These are phyloP conservation scores for Oleoguttula mirabilis DNA, from an alignment of 495 filamentous ascomycete genomes.

Conservation along the genomic window DNA sequence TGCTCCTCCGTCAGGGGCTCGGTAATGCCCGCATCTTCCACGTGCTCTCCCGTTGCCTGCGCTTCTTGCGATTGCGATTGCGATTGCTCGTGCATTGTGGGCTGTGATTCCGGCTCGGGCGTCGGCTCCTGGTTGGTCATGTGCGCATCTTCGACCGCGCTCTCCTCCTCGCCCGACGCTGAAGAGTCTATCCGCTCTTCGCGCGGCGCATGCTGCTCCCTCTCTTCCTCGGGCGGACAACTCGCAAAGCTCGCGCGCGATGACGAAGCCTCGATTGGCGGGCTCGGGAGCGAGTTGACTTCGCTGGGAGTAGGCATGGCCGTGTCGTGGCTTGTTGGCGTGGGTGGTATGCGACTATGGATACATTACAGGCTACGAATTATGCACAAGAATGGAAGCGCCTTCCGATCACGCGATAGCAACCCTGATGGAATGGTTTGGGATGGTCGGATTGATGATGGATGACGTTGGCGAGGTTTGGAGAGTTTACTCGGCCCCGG, in stretches of 20 bases:
- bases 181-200: not conserved
- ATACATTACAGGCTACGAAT: not conserved
- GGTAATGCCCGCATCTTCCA: slow-evolving; percentile 22
- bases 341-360: not conserved
- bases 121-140: slow-evolving; percentile 5
- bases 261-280: slow-evolving; percentile 34
- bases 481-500: too few relatives aligned
- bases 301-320: slow-evolving; percentile 49
- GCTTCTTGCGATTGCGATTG: slow-evolving; percentile 6
- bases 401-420: too few relatives aligned
- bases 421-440: too few relatives aligned
- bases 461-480: too few relatives aligned
- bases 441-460: too few relatives aligned
- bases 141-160: slow-evolving; percentile 4
- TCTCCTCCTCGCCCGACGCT: not conserved
- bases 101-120: slow-evolving; percentile 5
- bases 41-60: slow-evolving; percentile 12
- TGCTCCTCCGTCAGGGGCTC: slow-evolving; percentile 22
- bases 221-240: slow-evolving; percentile 44
- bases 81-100: not conserved
- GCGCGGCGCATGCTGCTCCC: slow-evolving; percentile 14
- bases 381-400: too few relatives aligned
- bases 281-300: slow-evolving; percentile 33
- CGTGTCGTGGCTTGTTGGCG: not conserved
- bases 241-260: slow-evolving; percentile 41